Evolutionary conservation across 306 rosid genomes (phyloP).

Genomic region (Rosa multiflora): DNA sequence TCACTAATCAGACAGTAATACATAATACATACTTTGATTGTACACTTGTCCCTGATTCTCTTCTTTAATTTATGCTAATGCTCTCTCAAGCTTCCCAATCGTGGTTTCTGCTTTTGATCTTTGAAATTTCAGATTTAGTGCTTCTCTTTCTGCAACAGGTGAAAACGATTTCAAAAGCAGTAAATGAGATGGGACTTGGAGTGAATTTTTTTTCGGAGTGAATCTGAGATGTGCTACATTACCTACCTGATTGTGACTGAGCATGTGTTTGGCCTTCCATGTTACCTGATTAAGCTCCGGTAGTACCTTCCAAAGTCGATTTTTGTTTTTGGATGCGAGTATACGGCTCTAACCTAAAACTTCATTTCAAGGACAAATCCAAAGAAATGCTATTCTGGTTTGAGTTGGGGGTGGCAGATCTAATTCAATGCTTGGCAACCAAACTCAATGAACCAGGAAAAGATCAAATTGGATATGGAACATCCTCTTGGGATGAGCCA

Average conservation of each 20-base stretch:
- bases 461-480: neutral
- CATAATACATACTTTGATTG: neutral
- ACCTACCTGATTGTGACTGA: neutral
- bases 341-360: neutral
- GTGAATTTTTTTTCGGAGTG: neutral
- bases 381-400: neutral
- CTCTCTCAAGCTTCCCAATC: neutral
- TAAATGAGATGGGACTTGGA: neutral
- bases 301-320: neutral
- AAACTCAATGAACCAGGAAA: neutral
- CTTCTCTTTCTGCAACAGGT: neutral
- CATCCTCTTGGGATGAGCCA: conserved; percentile 5
- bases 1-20: neutral
- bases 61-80: neutral
- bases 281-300: neutral
- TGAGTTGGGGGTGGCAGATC: neutral
- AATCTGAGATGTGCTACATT: neutral
- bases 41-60: neutral
- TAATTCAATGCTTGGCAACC: neutral
- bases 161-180: neutral
- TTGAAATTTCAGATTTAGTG: neutral
- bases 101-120: neutral
- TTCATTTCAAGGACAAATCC: neutral
- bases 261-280: neutral
- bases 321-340: neutral